Conservation (phyloP, 805 yeast species). For the Candida mattraensis region DNA sequence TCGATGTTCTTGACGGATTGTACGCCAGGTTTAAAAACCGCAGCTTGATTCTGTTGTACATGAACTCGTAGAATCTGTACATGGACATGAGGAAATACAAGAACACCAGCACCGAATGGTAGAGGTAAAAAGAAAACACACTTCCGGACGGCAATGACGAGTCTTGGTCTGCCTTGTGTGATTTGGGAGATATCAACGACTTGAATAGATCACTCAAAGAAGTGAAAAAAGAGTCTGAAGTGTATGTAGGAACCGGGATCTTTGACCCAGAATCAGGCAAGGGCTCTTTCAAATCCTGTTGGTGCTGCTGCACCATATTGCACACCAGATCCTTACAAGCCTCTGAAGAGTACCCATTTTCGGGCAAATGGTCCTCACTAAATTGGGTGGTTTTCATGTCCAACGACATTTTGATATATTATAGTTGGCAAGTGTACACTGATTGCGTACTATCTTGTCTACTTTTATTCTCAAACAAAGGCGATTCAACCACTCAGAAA, state of each 20-base stretch:
- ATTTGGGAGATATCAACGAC: slow-evolving; percentile 20
- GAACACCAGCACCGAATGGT: slow-evolving; percentile 49
- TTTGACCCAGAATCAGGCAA: slow-evolving; percentile 6
- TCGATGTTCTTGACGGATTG: slow-evolving; percentile 76
- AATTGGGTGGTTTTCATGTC: slow-evolving; percentile 16
- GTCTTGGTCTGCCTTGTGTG: slow-evolving; percentile 7
- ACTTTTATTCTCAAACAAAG: too few species aligned
- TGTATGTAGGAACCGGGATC: slow-evolving; percentile 21
- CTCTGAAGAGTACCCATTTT: slow-evolving; percentile 10
- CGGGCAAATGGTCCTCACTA: slow-evolving; percentile 5
- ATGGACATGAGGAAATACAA: slow-evolving; percentile 58
- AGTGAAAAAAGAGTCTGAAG: slow-evolving; percentile 17
- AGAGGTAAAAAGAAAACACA: slow-evolving; percentile 33
- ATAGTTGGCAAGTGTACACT: too few species aligned
- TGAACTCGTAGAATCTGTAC: slow-evolving; percentile 50
- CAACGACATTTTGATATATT: slow-evolving; percentile 8
- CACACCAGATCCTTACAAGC: slow-evolving; percentile 10
- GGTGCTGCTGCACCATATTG: slow-evolving; percentile 13
- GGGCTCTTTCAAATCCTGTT: slow-evolving; percentile 7
- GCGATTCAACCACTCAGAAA: too few species aligned
- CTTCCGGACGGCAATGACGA: slow-evolving; percentile 4
- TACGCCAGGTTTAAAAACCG: slow-evolving; percentile 62
- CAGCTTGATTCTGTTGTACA: slow-evolving; percentile 52
- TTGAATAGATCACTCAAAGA: slow-evolving; percentile 22
- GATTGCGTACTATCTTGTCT: too few species aligned